A percentile compares a stretch with the other conserved stretches of the same genome.
Evolutionary conservation across 495 filamentous ascomycete species (phyloP).

Genomic region (Aspergillus indologenus): DNA sequence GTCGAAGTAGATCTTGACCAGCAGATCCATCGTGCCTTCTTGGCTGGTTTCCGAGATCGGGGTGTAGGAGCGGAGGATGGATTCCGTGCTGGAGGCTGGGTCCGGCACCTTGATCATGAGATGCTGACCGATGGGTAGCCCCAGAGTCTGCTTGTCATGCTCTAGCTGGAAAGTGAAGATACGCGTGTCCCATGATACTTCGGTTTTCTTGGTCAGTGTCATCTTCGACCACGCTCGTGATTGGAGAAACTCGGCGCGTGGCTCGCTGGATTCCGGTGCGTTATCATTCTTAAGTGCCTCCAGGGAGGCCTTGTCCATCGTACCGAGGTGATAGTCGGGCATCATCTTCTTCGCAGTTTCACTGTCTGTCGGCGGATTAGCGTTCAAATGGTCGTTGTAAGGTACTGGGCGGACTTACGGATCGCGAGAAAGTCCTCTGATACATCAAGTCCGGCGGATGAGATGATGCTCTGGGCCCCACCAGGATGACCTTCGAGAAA

Average conservation of each 20-base stretch:
- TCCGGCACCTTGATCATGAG: slow-evolving; percentile 81
- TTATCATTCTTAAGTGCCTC: slow-evolving; percentile 42
- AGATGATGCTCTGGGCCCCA: slow-evolving; percentile 82
- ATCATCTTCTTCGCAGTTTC: slow-evolving; percentile 95
- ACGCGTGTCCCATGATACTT: slow-evolving; percentile 75
- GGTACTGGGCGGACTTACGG: slow-evolving; percentile 53
- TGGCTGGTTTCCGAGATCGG: slow-evolving; percentile 67
- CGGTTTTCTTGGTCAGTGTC: slow-evolving; percentile 60
- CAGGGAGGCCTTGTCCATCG: slow-evolving; percentile 58
- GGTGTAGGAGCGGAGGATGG: slow-evolving; percentile 85
- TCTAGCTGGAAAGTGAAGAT: slow-evolving; percentile 83
- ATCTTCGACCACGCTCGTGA: slow-evolving; percentile 68
- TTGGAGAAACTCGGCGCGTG: slow-evolving; percentile 65
- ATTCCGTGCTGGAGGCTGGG: slow-evolving; percentile 53
- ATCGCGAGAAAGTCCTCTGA: slow-evolving; percentile 95
- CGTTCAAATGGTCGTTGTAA: background rate
- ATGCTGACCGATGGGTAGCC: slow-evolving; percentile 86
- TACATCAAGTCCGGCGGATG: slow-evolving; percentile 79
- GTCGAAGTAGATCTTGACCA: slow-evolving; percentile 85
- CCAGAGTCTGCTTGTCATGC: slow-evolving; percentile 65
- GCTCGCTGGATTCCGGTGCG: slow-evolving; percentile 28
- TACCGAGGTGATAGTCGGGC: slow-evolving; percentile 82
- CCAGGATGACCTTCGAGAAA: slow-evolving; percentile 89
- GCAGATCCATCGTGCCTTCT: slow-evolving; percentile 64
- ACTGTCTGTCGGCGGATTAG: slow-evolving; percentile 55